A percentile compares a stretch with the other conserved stretches of the same genome.
Evolutionary conservation across 179 eudicot genomes (phyloP).

Genomic region (Silene coronaria): DNA sequence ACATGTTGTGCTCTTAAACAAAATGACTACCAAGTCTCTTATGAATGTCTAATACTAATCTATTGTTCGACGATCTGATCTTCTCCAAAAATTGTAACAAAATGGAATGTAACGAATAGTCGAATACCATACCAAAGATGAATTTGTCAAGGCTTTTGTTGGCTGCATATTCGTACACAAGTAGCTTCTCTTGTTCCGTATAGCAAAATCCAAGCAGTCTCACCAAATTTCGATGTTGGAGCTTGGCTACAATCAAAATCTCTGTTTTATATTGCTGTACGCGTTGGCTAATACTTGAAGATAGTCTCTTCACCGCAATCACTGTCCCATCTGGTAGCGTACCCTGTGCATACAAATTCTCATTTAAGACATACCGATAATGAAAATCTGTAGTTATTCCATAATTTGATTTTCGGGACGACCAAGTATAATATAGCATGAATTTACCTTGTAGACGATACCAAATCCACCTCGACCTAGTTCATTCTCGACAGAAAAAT

Average conservation of each 20-base stretch:
- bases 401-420: too few species aligned
- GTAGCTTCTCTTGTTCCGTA: constrained; percentile 21
- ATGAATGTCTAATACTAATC: too few species aligned
- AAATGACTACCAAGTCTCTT: too few species aligned
- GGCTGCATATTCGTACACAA: constrained; percentile 29
- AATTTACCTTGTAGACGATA: constrained; percentile 28
- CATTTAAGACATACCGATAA: neutral
- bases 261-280: constrained; percentile 24
- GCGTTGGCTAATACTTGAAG: constrained; percentile 23
- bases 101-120: neutral
- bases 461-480: constrained; percentile 40
- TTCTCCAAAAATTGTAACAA: neutral
- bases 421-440: neutral
- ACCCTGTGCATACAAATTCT: constrained; percentile 15
- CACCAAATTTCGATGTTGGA: constrained; percentile 27
- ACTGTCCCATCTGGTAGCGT: constrained; percentile 13
- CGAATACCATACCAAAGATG: constrained; percentile 21
- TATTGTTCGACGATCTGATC: neutral
- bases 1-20: too few species aligned
- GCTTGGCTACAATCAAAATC: constrained; percentile 25
- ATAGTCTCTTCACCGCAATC: constrained; percentile 27
- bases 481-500: constrained; percentile 20
- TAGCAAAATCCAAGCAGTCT: constrained; percentile 26
- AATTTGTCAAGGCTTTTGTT: constrained; percentile 17
- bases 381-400: neutral